Conservation (phyloP, 257 asterid species). For the Paraleonurus japonicus region DNA sequence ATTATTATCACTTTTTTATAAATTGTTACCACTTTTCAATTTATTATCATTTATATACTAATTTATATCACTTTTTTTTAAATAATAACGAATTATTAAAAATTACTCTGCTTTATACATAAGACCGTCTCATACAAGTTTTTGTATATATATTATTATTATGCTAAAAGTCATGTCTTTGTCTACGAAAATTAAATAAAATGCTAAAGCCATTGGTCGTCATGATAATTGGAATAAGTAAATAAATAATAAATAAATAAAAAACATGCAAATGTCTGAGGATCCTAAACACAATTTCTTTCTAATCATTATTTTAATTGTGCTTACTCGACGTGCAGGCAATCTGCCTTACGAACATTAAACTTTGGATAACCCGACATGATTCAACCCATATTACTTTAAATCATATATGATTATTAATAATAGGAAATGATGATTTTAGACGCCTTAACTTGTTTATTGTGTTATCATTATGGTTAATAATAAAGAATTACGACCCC, state of each 20-base stretch:
- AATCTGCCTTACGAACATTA: constrained; percentile 12
- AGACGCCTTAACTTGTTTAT: constrained; percentile 19
- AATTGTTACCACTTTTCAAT: no score
- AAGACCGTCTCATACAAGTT: no score
- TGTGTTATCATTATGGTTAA: constrained; percentile 4
- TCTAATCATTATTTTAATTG: background rate
- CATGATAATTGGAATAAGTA: constrained; percentile 21
- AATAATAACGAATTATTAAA: no score
- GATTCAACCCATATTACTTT: background rate
- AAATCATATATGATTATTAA: background rate
- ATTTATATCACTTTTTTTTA: no score
- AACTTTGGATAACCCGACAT: constrained; percentile 22
- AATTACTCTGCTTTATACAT: no score
- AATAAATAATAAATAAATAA: no score
- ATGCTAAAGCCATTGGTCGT: constrained; percentile 9
- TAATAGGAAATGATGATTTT: constrained; percentile 19
- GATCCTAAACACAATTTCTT: constrained; percentile 1
- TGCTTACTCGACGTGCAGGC: constrained; percentile 33
- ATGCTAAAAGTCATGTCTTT: constrained; percentile 6
- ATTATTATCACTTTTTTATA: no score
- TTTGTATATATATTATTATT: no score
- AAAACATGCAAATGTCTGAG: constrained; percentile 9
- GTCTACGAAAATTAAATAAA: background rate
- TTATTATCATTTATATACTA: no score
- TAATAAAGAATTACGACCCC: background rate